A percentile compares a stretch with the other conserved stretches of the same genome.
Conservation (phyloP, 148 eudicot species). For the Fagopyrum esculentum region DNA sequence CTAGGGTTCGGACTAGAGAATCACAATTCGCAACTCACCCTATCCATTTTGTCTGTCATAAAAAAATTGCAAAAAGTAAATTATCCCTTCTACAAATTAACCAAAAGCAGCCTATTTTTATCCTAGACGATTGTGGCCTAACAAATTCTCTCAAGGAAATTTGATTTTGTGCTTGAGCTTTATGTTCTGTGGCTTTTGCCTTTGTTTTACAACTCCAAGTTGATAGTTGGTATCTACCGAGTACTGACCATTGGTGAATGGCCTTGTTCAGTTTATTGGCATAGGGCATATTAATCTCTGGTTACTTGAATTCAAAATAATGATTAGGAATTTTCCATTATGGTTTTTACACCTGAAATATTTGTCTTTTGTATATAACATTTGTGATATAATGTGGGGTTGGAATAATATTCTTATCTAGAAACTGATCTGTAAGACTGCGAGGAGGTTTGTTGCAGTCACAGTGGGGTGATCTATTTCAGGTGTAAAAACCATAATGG, state of each 20-base stretch:
- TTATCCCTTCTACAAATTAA: no score
- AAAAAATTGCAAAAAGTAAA: no score
- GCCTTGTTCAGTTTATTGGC: not conserved
- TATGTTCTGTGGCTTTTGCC: not conserved
- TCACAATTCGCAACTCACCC: no score
- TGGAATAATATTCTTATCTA: no score
- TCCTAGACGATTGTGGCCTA: not conserved
- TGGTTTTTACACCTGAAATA: not conserved
- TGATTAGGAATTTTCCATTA: not conserved
- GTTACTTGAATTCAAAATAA: not conserved
- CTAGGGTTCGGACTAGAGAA: no score
- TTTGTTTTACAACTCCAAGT: not conserved
- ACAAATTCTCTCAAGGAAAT: not conserved
- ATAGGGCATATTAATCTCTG: not conserved
- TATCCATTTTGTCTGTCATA: no score
- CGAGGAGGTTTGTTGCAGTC: no score
- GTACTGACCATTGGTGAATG: not conserved
- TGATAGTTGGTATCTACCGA: not conserved
- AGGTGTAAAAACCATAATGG: no score
- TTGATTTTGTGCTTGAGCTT: not conserved
- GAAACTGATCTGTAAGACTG: no score
- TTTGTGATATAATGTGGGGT: no score
- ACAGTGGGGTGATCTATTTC: no score
- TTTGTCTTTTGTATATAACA: not conserved
- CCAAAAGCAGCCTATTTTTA: no score